Evolutionary conservation across 2,329 filamentous ascomycete species (phyloP), one percentile per base, ranked within the genome.

Genomic region (Blastomyces silverae): DNA sequence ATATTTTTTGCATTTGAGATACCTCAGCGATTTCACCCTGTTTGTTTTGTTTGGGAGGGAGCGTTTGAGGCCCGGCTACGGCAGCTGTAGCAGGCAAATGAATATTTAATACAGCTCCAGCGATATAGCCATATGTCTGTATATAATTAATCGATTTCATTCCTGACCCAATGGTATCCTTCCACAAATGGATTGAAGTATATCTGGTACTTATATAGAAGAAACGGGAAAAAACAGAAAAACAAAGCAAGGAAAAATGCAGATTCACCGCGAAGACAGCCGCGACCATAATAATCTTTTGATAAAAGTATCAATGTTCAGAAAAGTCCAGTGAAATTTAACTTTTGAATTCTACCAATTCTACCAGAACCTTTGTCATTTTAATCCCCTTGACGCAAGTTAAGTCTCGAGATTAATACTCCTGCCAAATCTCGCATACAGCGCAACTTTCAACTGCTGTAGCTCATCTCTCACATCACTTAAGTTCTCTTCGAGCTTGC

Each of bases 391-490:
- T 20, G 17, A 63, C 28, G 37, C 3, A 57, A 57, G 20, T 66
- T 34, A 68, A 60, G 68, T 67, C 64, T 99, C 94, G 69, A 97
- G 83, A 79, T 99, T 99, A 82, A 99, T 99, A 76, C 92, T 96
- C 77, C 90, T 87, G 64, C 94, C 94, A 79, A 99, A 99, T 67
- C 95, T 87, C 44, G 92, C 92, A 79, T 99, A 99, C 67, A 99
- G 80, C 67, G 90, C 87, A 66, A 96, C 89, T 82, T 99, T 99
- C 69, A 99, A 82, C 76, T 89, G 83, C 67, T 87, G 85, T 90
- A 97, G 92, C 75, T 97, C 91, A 69, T 95, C 92, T 64, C 88
- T 88, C 62, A 96, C 83, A 2, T 82, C 82, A 64, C 84, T 84
- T 50, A 97, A 79, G 73, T 88, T 89, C 62, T 91, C 89, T 77